Base-by-base conservation (phyloP, 73 alveolate genomes). In the Tetrahymena elliotti region DNA sequence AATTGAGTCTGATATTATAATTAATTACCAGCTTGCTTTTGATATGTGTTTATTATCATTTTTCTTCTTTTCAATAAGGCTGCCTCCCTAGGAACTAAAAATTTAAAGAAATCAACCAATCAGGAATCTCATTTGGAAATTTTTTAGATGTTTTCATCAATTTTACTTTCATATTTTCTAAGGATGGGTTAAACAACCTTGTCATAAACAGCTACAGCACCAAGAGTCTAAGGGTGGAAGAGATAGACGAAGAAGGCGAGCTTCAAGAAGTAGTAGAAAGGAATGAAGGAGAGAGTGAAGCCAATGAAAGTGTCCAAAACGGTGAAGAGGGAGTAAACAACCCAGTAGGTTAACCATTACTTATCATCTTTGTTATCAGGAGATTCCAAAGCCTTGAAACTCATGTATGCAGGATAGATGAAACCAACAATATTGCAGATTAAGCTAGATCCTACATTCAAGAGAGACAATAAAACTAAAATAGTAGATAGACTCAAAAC, bases 291-390 rank as follows among this genome's bases (percentile, higher is more conserved):
- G 35, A 98, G 96, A 93, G 98, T 95, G 95, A 96, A 98, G 9
- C 97, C 98, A 39, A 97, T 93, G 94, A 94, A 97, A 11, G 97
- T 40, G 96, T 98, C 99, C 41, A 97, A 52, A 33, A 97, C 84
- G 40, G 96, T 92, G 96, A 98, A 95, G 84, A 97, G 34, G 16
- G 98, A 98, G 96, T 95, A 98, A 40, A 98, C 97, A 27, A 96
- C 93, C 99, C 99, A 98, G 94, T 98, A 98, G 96, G 99, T 98
- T 38, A 98, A 96, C 99, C 99, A 98, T 96, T 97, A 97, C 95
- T 98, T 98, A 94, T 97, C 99, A 96, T 98, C 99, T 38, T 97
- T 97, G 84, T 93, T 96, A 82, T 96, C 96, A 33, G 38, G 10
- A 4, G 95, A 35, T 93, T 98, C 99, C 68, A 98, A 93, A 24